These are phyloP conservation scores for Aureobasidium musti DNA, from an alignment of 2,329 filamentous ascomycete species.

Conservation along the genomic window DNA sequence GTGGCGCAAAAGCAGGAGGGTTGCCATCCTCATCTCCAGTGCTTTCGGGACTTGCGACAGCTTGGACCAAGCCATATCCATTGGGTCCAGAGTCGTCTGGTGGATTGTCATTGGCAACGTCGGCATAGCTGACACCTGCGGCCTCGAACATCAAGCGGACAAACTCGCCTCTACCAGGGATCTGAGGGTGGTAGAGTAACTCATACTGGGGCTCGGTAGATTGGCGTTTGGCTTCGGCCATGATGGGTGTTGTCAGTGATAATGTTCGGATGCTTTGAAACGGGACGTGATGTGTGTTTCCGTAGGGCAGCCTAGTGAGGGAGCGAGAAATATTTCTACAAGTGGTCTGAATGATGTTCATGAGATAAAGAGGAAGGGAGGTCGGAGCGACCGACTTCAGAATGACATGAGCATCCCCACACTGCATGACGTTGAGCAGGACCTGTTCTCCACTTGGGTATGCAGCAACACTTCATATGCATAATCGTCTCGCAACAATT, in stretches of 20 bases:
- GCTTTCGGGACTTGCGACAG: constrained; percentile 50
- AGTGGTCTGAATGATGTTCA: neutral
- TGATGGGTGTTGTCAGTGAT: neutral
- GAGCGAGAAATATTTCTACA: neutral
- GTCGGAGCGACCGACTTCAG: neutral
- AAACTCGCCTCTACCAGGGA: constrained; percentile 74
- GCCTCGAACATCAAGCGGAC: constrained; percentile 74
- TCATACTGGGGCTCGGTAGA: constrained; percentile 50
- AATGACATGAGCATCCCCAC: constrained; percentile 13
- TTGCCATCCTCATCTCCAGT: constrained; percentile 57
- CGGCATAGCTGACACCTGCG: constrained; percentile 63
- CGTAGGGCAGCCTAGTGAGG: neutral
- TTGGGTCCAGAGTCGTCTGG: constrained; percentile 51
- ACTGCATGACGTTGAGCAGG: constrained; percentile 11
- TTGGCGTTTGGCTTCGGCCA: constrained; percentile 27
- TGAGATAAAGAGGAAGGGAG: neutral
- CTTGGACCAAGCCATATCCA: constrained; percentile 56
- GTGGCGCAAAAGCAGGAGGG: constrained; percentile 67
- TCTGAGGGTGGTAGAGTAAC: constrained; percentile 70
- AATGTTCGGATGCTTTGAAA: neutral
- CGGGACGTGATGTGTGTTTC: neutral
- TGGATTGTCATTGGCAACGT: constrained; percentile 54
- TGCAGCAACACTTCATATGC: constrained; percentile 6
- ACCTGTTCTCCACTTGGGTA: constrained; percentile 7
- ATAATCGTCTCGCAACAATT: neutral